Evolutionary conservation across 176 grass and related monocot genomes (phyloP), one percentile per base, ranked within the genome.

Genomic region (Alloteropsis semialata): DNA sequence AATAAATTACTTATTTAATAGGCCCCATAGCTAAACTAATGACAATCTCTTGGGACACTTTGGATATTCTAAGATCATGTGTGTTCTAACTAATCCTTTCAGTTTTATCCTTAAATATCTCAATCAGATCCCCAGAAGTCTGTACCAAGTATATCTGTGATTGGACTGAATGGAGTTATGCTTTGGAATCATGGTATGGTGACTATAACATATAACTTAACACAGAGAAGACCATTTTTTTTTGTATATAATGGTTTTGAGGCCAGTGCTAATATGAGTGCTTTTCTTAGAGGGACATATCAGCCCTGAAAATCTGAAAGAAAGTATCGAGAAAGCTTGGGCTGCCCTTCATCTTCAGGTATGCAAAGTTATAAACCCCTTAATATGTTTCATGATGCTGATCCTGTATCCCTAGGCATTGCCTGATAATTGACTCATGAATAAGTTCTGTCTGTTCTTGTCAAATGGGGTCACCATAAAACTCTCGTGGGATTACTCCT

Each of bases 121-220:
- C 28, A 81, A 62, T 84, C 91, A 98, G 96, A 98, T 70, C 93
- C 96, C 82, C 96, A 98, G 42, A 95, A 91, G 43, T 86, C 77
- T 45, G 54, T 87, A 72, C 96, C 96, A 83, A 98, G 88, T 85
- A 91, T 98, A 69, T 93, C 92, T 82, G 90, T 84, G 27, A 76
- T 98, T 84, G 96, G 96, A 84, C 88, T 91, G 63, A 95, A 95
- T 84, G 96, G 92, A 81, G 76, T 94, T 72, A 82, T 95, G 89
- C 62, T 98, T 43, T 98, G 93, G 87, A 76, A 93, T 93, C 85
- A 96, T 88, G 96, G 96, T 98, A 98, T 54, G 77, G 12, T 55
- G 56, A 87, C 11, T 37, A 53, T 54, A 86, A 57, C 64, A 72
- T 5, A 64, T 5, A 64, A 55, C 5, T 72, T 84, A 51, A 42